These are phyloP conservation scores for Lichtheimia corymbifera DNA, from an alignment of 371 early-diverging fungal genomes.

Conservation along the genomic window DNA sequence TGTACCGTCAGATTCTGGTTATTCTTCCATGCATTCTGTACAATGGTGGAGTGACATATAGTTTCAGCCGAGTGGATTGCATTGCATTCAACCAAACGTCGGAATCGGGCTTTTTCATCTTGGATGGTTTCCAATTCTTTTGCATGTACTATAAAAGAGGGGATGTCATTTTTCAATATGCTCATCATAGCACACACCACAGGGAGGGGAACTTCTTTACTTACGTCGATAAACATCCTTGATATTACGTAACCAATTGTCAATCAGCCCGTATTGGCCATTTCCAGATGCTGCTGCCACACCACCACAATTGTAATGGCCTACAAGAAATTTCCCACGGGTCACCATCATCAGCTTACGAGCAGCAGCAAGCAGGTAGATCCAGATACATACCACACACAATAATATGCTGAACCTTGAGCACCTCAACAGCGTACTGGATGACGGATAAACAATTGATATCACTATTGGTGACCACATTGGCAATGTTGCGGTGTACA, in stretches of 20 bases:
- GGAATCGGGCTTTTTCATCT: slow-evolving; percentile 40
- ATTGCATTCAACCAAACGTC: slow-evolving; percentile 73
- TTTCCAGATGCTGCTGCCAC: slow-evolving; percentile 67
- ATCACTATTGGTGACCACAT: slow-evolving; percentile 79
- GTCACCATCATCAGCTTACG: neutral
- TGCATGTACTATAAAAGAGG: slow-evolving; percentile 37
- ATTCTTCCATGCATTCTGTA: slow-evolving; percentile 81
- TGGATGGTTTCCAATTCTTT: slow-evolving; percentile 50
- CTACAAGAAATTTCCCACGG: slow-evolving; percentile 12
- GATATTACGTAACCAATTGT: slow-evolving; percentile 82
- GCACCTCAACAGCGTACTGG: slow-evolving; percentile 89
- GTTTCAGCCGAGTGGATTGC: slow-evolving; percentile 73
- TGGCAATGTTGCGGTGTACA: slow-evolving; percentile 95
- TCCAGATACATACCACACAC: slow-evolving; percentile 69
- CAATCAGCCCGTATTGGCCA: slow-evolving; percentile 73
- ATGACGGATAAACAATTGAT: slow-evolving; percentile 82
- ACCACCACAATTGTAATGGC: slow-evolving; percentile 90
- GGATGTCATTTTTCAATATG: neutral
- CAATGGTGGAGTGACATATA: slow-evolving; percentile 73
- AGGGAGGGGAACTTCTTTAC: slow-evolving; percentile 1
- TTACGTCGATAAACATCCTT: slow-evolving; percentile 71
- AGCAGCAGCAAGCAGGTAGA: neutral
- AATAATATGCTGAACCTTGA: slow-evolving; percentile 90
- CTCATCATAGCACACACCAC: too few relatives aligned
- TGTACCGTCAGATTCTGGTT: slow-evolving; percentile 79